Conservation (phyloP, 768 basidiomycete genomes). For the Auriculariales sp. region DNA sequence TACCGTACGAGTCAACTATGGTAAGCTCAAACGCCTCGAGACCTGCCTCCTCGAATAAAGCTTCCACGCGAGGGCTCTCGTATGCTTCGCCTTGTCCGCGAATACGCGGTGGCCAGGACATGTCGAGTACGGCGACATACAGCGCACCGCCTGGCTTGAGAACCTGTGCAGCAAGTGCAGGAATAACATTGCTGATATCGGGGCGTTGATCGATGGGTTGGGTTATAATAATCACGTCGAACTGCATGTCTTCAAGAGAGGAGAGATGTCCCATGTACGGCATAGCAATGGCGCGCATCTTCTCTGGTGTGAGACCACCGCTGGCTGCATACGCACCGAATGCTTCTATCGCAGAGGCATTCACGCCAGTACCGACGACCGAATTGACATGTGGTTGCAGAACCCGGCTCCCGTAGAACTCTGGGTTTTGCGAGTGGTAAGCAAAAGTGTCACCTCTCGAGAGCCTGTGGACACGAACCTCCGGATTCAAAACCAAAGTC, state of each 20-base stretch:
- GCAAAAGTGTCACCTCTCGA: neutral
- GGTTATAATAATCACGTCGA: neutral
- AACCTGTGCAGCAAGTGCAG: neutral
- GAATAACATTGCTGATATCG: neutral
- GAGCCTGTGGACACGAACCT: neutral
- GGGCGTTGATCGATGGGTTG: slow-evolving; percentile 1
- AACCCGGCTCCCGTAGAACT: neutral
- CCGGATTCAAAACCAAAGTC: neutral
- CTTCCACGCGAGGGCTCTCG: neutral
- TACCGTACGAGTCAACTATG: neutral
- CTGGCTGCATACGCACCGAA: neutral
- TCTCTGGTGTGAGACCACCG: neutral
- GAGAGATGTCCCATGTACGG: neutral
- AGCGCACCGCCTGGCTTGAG: neutral
- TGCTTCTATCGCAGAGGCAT: neutral
- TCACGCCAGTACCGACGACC: neutral
- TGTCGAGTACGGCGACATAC: neutral
- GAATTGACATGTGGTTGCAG: neutral
- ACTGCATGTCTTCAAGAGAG: neutral
- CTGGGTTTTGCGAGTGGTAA: neutral
- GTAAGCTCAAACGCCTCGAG: neutral
- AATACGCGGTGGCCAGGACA: neutral
- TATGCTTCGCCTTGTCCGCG: neutral
- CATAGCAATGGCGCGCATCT: neutral
- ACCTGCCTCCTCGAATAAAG: neutral